Base-by-base conservation (phyloP, 495 filamentous ascomycete genomes). In the Xylaria acuta region DNA sequence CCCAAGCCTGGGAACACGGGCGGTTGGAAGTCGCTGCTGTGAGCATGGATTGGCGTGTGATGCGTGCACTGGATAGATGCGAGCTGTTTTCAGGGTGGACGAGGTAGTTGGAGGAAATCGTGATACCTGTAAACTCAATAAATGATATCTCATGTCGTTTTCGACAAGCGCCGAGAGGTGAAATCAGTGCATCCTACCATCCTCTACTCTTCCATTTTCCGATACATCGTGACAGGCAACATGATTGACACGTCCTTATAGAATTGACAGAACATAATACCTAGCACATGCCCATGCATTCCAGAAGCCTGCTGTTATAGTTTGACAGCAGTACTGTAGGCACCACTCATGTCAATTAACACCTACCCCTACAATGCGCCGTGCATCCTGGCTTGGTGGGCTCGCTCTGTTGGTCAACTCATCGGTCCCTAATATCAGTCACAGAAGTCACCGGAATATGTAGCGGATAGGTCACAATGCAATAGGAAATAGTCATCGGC, bases 21-120 rank as follows among this genome's bases (percentile, higher is more conserved):
- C 14, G 85, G 84, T 5, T 89, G 89, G 86, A 83, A 77, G 77
- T 80, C 87, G 25, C 66, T 90, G 77, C 72, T 90, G 49, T 90
- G 78, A 64, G n/a, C 25, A 20, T 53, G 34, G 62, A 30, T 36
- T 32, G 5, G 38, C 34, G 22, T 14, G 9, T 45, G 16, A 64
- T 41, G 62, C 22, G 40, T 47, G 38, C 5, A 18, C 1, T 43
- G 22, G 25, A 36, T 14, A 49, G 45, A 49, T n/a, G 62, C 62
- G 7, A 38, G 58, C 18, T 36, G n/a, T n/a, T 38, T 59, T 38
- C 18, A 20, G 9, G 62, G 18, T 16, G 27, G 12, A 56, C 12
- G 22, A 32, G 53, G 18, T 56, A 56, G 53, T 56, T 25, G 27
- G 16, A 65, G 41, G 7, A 25, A 9, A 56, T 30, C 53, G 53